phyloP scores from a whole-genome alignment of 371 early-diverging fungal species.

The Apophysomyces elegans region DNA sequence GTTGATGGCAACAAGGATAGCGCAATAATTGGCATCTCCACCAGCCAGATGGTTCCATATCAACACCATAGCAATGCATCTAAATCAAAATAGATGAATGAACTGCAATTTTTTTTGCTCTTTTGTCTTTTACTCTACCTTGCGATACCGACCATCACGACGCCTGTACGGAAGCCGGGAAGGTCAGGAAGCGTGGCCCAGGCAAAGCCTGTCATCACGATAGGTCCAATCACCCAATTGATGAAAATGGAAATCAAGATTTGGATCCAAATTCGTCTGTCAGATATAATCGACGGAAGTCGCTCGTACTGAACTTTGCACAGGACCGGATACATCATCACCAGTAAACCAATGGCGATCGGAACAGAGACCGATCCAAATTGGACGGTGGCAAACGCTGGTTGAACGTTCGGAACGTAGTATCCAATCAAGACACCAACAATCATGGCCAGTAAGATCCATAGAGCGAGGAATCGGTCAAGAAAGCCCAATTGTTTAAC shows the following conservation, averaged over 20 bases:
- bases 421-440: slow-evolving; percentile 73
- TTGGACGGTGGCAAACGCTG: slow-evolving; percentile 54
- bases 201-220: slow-evolving; percentile 73
- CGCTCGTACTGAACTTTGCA: slow-evolving; percentile 69
- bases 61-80: slow-evolving; percentile 85
- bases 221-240: slow-evolving; percentile 76
- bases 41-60: slow-evolving; percentile 76
- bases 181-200: slow-evolving; percentile 77
- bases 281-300: slow-evolving; percentile 43
- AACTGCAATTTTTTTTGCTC: neutral
- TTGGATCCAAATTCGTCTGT: slow-evolving; percentile 46
- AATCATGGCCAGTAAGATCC: slow-evolving; percentile 67
- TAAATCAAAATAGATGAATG: neutral
- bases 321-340: slow-evolving; percentile 80
- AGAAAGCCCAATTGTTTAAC: no score
- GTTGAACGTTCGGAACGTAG: slow-evolving; percentile 63
- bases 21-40: slow-evolving; percentile 71
- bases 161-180: slow-evolving; percentile 69
- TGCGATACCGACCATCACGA: slow-evolving; percentile 76
- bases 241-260: slow-evolving; percentile 59
- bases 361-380: slow-evolving; percentile 74
- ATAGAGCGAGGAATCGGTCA: no score
- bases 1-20: slow-evolving; percentile 73
- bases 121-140: slow-evolving; percentile 22
- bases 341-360: slow-evolving; percentile 65